phyloP scores from a whole-genome alignment of 495 filamentous ascomycete genomes.

The Trichoderma asperelloides region DNA sequence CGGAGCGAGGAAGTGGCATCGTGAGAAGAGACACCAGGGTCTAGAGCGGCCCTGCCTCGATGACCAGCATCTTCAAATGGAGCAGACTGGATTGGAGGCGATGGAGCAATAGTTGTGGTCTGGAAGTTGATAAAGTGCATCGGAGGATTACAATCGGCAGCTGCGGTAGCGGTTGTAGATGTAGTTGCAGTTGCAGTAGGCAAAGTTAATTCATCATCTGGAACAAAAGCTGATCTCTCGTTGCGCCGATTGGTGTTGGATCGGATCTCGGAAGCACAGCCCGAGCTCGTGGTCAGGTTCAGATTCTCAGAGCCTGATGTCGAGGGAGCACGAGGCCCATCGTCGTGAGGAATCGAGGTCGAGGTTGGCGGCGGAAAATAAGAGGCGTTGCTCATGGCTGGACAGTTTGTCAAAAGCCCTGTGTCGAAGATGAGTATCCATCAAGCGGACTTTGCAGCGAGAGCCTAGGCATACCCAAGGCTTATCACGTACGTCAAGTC shows the following conservation, averaged over 20 bases:
- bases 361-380: neutral
- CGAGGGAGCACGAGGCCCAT: neutral
- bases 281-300: neutral
- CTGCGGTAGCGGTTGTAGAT: neutral
- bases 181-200: neutral
- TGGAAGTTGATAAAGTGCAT: neutral
- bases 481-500: conserved; percentile 1
- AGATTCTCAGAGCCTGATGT: neutral
- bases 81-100: neutral
- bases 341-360: neutral
- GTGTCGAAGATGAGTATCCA: conserved; percentile 1
- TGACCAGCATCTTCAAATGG: neutral
- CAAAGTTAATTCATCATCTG: neutral
- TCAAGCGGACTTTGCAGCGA: neutral
- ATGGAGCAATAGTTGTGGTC: neutral
- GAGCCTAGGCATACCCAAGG: neutral
- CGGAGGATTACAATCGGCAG: neutral
- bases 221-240: neutral
- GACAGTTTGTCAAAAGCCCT: neutral
- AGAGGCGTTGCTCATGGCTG: conserved; percentile 1
- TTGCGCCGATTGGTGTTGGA: neutral
- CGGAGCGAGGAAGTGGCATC: conserved; percentile 14
- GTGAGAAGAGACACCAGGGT: neutral
- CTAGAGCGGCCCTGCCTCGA: neutral
- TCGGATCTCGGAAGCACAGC: neutral